Evolutionary conservation across 768 basidiomycete genomes (phyloP), one percentile per base, ranked within the genome.

Genomic region (Coprinellus aureogranulatus): DNA sequence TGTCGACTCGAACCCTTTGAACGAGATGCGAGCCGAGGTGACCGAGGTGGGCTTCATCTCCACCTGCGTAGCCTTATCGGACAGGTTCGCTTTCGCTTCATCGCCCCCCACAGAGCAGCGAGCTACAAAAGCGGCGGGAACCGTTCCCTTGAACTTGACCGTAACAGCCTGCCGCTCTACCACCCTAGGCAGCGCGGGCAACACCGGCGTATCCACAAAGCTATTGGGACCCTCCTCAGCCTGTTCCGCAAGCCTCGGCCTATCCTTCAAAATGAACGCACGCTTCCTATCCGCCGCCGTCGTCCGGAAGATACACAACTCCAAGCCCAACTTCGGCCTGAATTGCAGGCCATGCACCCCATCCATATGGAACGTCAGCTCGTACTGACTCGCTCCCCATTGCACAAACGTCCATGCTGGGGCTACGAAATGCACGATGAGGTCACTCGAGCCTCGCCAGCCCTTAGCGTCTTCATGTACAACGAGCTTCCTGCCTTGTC

Each of bases 361-460:
- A 65, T n/a, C n/a, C 22, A 77, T 46, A 22, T 61, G 55, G n/a
- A 78, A 58, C 6, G 64, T 60, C 41, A 78, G 49, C 23, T 65
- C 22, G 14, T 61, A 59, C 11, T 48, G 22, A 3, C 54, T 34
- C 1, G 65, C 64, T 8, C 59, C 55, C 20, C 62, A 34, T 11
- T 57, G 42, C 1, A 64, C 67, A 22, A 79, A 64, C 16, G 72
- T 61, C 69, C 69, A 70, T 0, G 66, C 54, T 4, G 75, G 66
- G 26, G 72, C 61, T 31, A 66, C 66, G 45, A 79, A 77, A 2
- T 71, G 70, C 9, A 71, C 68, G 20, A 78, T 65, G 46, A 77
- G 58, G 1, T 70, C 56, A 22, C 74, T 74, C 3, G 52, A 58
- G 12, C 77, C 77, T 1, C 57, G 34, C 67, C 70, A 70, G 18